phyloP scores from a whole-genome alignment of 805 yeast species.

The Kodamaea kaohsiungensis region DNA sequence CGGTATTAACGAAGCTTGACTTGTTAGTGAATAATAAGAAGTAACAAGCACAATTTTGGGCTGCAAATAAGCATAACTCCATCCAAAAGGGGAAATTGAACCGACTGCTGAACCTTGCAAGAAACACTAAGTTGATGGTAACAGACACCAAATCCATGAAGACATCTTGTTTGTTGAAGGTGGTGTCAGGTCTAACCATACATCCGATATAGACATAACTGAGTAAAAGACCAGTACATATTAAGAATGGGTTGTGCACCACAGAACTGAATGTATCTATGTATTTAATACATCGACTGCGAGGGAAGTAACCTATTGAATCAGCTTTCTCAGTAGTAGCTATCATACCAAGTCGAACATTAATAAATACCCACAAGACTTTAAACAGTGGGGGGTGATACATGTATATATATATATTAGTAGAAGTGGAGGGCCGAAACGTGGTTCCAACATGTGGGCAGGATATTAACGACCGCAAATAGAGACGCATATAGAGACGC shows the following conservation, averaged over 20 bases:
- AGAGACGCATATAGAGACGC: neutral
- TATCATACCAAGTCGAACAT: neutral
- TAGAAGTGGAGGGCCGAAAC: neutral
- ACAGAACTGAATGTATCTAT: neutral
- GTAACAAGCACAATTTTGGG: conserved; percentile 20
- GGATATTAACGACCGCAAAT: neutral
- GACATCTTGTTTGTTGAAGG: conserved; percentile 9
- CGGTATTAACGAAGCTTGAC: conserved; percentile 10
- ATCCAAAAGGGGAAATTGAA: conserved; percentile 11
- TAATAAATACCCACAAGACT: neutral
- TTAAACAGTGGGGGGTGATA: neutral
- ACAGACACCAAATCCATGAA: conserved; percentile 25
- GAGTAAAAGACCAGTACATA: neutral
- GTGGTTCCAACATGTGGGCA: neutral
- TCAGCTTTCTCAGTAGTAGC: neutral
- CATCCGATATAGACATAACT: conserved; percentile 5
- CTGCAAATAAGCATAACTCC: conserved; percentile 23
- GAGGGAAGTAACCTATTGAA: neutral
- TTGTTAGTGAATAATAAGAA: conserved; percentile 12
- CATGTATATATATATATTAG: neutral
- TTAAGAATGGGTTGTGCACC: conserved; percentile 2
- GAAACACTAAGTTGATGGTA: conserved; percentile 28
- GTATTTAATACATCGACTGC: neutral
- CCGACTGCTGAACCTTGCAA: conserved; percentile 24
- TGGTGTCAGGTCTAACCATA: conserved; percentile 6